Conservation (phyloP, 73 alveolate species). For the Blepharisma stoltei region DNA sequence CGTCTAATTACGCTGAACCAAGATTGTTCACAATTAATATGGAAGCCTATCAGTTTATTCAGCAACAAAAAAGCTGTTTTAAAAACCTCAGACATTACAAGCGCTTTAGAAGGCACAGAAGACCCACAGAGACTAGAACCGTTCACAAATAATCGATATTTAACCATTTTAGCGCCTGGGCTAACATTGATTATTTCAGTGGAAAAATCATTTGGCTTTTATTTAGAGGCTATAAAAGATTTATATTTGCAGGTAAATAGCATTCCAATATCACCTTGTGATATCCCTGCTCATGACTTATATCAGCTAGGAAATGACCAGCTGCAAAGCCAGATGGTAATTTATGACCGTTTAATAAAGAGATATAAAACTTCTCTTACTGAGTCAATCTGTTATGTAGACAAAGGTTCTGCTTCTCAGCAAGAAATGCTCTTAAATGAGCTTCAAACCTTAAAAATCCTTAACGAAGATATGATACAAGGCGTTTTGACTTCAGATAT, state of each 20-base stretch:
- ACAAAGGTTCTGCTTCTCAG: not conserved
- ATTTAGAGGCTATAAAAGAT: not conserved
- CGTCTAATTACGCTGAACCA: not conserved
- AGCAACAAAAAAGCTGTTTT: not conserved
- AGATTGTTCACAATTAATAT: not conserved
- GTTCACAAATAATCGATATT: not conserved
- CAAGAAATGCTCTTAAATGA: not conserved
- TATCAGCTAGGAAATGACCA: not conserved
- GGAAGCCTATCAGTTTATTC: constrained; percentile 18
- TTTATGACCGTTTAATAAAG: not conserved
- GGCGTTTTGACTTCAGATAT: not conserved
- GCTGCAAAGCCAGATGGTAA: not conserved
- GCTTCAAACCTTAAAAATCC: constrained; percentile 5
- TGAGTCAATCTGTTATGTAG: not conserved
- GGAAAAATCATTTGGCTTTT: not conserved
- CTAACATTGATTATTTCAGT: not conserved
- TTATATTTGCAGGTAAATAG: not conserved
- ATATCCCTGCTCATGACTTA: not conserved
- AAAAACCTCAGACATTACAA: not conserved
- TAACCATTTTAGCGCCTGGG: not conserved
- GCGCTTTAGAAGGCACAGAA: constrained; percentile 19
- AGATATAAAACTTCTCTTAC: not conserved
- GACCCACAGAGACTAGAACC: not conserved
- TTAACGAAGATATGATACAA: constrained; percentile 1
- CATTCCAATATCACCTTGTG: not conserved